Evolutionary conservation across 2,329 filamentous ascomycete species (phyloP).

Genomic region (Colletotrichum camelliae): DNA sequence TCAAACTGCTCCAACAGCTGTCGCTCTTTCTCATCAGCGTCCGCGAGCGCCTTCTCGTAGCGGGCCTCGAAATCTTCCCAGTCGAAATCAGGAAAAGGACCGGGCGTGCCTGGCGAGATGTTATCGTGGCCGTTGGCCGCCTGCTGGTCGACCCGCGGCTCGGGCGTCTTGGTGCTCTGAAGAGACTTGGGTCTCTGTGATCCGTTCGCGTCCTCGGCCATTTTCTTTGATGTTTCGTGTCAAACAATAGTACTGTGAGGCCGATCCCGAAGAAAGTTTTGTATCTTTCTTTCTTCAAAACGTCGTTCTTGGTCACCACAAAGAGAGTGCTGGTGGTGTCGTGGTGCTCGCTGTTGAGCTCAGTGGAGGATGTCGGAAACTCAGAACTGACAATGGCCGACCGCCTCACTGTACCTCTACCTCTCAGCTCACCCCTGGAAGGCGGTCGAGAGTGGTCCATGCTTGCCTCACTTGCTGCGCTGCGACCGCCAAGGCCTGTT

Average conservation of each 20-base stretch:
- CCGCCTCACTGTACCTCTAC: not conserved
- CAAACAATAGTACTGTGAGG: not conserved
- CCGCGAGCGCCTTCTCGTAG: slow-evolving; percentile 70
- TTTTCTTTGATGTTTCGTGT: not conserved
- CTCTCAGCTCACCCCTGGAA: not conserved
- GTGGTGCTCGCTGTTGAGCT: not conserved
- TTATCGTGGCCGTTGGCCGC: slow-evolving; percentile 32
- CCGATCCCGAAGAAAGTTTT: not conserved
- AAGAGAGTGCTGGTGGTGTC: not conserved
- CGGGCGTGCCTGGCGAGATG: slow-evolving; percentile 53
- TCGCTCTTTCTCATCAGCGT: slow-evolving; percentile 68
- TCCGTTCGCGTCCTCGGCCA: not conserved
- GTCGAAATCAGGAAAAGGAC: slow-evolving; percentile 65
- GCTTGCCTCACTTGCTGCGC: not conserved
- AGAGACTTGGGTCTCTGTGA: slow-evolving; percentile 11
- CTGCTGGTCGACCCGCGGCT: slow-evolving; percentile 39
- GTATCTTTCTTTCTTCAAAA: not conserved
- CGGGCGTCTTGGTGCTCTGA: slow-evolving; percentile 39
- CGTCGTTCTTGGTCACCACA: not conserved
- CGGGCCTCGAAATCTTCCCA: slow-evolving; percentile 79
- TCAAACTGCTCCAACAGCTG: slow-evolving; percentile 72
- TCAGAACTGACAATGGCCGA: not conserved
- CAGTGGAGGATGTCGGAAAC: not conserved
- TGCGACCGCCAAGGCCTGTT: not conserved
- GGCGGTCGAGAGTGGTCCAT: not conserved